Evolutionary conservation across 164 flowering plant species (phyloP).

Genomic region (Magnolia officinalis): DNA sequence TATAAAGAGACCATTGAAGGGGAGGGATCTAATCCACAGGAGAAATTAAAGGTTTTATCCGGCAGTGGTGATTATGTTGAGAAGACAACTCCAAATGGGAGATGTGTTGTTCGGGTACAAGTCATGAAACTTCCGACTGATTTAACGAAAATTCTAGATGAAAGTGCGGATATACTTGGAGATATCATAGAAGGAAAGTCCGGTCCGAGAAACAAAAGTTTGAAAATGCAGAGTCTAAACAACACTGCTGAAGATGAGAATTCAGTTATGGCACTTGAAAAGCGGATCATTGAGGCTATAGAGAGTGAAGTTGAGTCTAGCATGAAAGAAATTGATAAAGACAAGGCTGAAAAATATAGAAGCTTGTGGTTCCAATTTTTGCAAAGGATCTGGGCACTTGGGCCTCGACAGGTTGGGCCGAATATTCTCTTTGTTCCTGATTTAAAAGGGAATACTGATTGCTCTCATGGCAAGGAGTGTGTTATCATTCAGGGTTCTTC

Average conservation of each 20-base stretch:
- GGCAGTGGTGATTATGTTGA: slow-evolving; percentile 55
- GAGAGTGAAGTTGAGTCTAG: slow-evolving; percentile 42
- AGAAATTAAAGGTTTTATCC: slow-evolving; percentile 40
- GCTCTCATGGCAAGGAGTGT: slow-evolving; percentile 18
- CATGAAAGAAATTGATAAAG: slow-evolving; percentile 44
- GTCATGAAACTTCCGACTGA: slow-evolving; percentile 70
- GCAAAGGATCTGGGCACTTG: slow-evolving; percentile 84
- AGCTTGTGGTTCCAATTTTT: slow-evolving; percentile 56
- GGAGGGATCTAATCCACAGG: slow-evolving; percentile 43
- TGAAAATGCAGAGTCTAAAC: slow-evolving; percentile 28
- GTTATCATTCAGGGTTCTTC: slow-evolving; percentile 52
- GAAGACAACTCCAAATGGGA: slow-evolving; percentile 73
- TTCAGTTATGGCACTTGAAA: slow-evolving; percentile 51
- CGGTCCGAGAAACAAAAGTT: slow-evolving; percentile 30
- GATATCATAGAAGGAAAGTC: slow-evolving; percentile 55
- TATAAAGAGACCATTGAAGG: slow-evolving; percentile 86
- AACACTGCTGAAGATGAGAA: slow-evolving; percentile 37
- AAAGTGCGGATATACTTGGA: slow-evolving; percentile 66
- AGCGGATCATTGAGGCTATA: slow-evolving; percentile 59
- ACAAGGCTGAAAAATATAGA: slow-evolving; percentile 52
- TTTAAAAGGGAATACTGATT: slow-evolving; percentile 16
- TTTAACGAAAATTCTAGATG: slow-evolving; percentile 76
- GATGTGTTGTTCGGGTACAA: slow-evolving; percentile 66
- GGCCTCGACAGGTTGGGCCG: slow-evolving; percentile 83
- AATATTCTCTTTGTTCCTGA: slow-evolving; percentile 73